Evolutionary conservation across 2,329 filamentous ascomycete species (phyloP), one percentile per base, ranked within the genome.

Genomic region (Tympanopsis confertula): DNA sequence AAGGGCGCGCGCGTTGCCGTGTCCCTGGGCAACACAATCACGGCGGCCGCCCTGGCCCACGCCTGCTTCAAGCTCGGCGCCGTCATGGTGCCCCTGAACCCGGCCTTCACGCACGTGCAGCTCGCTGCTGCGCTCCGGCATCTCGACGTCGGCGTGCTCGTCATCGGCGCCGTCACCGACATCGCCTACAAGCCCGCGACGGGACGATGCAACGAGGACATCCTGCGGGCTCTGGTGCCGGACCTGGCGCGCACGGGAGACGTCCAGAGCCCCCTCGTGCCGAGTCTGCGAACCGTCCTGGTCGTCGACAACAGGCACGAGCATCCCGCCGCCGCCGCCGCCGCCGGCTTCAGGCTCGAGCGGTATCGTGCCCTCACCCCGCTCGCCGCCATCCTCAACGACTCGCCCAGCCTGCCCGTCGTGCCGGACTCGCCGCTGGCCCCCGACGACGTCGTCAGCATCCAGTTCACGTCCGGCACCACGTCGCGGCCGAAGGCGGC

Each of bases 51-150:
- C 36, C 70, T 91, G 15, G 89, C 82, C 4, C 96, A 96, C 59
- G 88, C 88, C 1, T 58, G 91, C 39, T 94, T 89, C 66, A 96
- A 96, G 59, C 71, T 96, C 7, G 91, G 91, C n/a, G 89, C 86
- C 18, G 75, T 96, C 37, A 66, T 96, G 44, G 88, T 94, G n/a
- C 91, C 89, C 0, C 62, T 96, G 18, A 96, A 98, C 55, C 89
- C 88, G 15, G 81, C 77, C 2, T 96, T 96, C 66, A 94, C 86
- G 47, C 68, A 75, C 3, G 57, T 65, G 4, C 91, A 96, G 62
- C 77, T 96, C 5, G 66, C 75, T 4, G 73, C 86, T 3, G 89
- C 88, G 0, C 65, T 96, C 19, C 70, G 69, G 5, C 88, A 94
- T 50, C 71, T 98, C 1, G 68, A 66, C 5, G 78, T 78, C 12